These are phyloP conservation scores for Podospora comata DNA, from an alignment of 495 filamentous ascomycete genomes.

Conservation along the genomic window DNA sequence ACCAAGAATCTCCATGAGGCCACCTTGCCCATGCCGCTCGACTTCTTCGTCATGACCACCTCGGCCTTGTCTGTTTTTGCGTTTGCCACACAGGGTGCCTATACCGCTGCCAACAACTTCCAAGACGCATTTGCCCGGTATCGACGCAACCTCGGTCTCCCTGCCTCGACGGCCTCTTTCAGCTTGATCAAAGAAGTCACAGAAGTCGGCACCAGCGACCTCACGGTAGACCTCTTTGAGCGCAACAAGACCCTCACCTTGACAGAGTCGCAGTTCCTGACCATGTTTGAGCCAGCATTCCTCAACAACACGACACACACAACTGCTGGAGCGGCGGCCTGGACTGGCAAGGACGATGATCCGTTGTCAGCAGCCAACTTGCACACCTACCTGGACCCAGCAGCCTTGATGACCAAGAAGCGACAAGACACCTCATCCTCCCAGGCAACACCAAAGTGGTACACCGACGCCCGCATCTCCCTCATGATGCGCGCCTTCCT, in stretches of 20 bases:
- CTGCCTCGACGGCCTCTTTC: constrained; percentile 16
- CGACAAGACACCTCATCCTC: not conserved
- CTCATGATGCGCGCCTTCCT: not conserved
- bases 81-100: constrained; percentile 48
- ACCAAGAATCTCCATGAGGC: constrained; percentile 45
- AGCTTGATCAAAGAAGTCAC: not conserved
- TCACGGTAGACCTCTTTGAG: not conserved
- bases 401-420: not conserved
- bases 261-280: not conserved
- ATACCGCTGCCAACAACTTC: constrained; percentile 54
- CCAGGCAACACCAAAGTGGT: not conserved
- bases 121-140: constrained; percentile 30
- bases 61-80: constrained; percentile 51
- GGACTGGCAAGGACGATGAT: not conserved
- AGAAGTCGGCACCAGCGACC: not conserved
- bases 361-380: not conserved
- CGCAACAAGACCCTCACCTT: not conserved
- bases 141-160: not conserved
- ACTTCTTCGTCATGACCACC: constrained; percentile 56
- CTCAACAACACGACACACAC: not conserved
- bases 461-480: not conserved
- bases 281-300: not conserved
- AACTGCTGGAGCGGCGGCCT: not conserved
- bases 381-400: not conserved
- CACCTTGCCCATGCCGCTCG: constrained; percentile 36